phyloP scores from a whole-genome alignment of 345 rosid species.

The Mangifera indica region DNA sequence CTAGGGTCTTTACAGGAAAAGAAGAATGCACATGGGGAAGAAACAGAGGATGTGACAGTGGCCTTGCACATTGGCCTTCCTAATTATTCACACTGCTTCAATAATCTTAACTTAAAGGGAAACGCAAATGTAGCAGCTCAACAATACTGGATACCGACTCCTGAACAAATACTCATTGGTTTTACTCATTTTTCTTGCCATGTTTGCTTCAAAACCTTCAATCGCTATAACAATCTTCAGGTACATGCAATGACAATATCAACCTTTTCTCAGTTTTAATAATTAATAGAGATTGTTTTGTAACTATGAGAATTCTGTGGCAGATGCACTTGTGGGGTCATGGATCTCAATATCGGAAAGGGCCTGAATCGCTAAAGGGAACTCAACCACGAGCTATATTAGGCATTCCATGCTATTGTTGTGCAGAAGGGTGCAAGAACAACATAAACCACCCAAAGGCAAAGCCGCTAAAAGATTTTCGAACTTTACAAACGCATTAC shows the following conservation, averaged over 20 bases:
- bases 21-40: conserved; percentile 26
- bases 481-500: conserved; percentile 84
- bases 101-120: conserved; percentile 16
- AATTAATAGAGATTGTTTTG: background rate
- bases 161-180: conserved; percentile 73
- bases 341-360: conserved; percentile 76
- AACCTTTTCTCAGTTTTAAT: background rate
- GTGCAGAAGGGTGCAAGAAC: conserved; percentile 83
- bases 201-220: conserved; percentile 85
- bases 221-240: conserved; percentile 96
- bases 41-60: conserved; percentile 48
- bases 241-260: conserved; percentile 23
- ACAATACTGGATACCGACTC: conserved; percentile 79
- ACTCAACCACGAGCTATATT: conserved; percentile 66
- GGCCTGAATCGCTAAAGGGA: conserved; percentile 74
- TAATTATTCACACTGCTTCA: conserved; percentile 25
- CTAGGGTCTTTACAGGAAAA: conserved; percentile 30
- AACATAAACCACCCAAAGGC: conserved; percentile 70
- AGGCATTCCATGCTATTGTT: conserved; percentile 82
- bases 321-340: conserved; percentile 99
- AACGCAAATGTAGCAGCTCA: conserved; percentile 28
- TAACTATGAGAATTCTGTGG: background rate
- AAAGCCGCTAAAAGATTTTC: conserved; percentile 77
- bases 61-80: conserved; percentile 82
- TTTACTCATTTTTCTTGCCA: conserved; percentile 82